Base-by-base conservation (phyloP, 306 rosid genomes). In the Dryas drummondii region DNA sequence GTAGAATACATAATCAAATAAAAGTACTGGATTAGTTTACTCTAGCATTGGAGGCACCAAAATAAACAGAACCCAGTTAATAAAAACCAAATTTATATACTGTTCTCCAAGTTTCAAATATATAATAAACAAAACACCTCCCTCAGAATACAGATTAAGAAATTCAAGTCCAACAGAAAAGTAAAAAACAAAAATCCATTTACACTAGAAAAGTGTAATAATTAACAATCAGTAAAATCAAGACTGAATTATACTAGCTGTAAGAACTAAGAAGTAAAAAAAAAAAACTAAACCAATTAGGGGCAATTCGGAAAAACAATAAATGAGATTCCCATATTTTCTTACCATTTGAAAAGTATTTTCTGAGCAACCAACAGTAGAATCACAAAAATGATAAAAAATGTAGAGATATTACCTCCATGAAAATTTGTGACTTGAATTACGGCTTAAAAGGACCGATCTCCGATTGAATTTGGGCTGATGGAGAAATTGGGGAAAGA, bases 341-440 rank as follows among this genome's bases (percentile, higher is more conserved):
- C 32, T 11, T 5, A 12, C 8, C 16, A 40, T 9, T 22, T n/a
- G 48, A 48, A 71, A 26, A 6, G 16, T 49, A 0, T n/a, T 76
- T 15, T 32, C 53, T 4, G 45, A 12, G 11, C 4, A 58, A 65
- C 59, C 61, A 73, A 61, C 60, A 52, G 61, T 6, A 58, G 6
- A 70, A 37, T 47, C 41, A 48, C 56, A 10, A 3, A 68, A 10
- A 41, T 50, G 51, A 47, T 8, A 4, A 37, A 19, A 47, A 17
- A 13, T 3, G 4, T 14, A 54, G 26, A 54, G 27, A 62, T 10
- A 13, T 26, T 75, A 66, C 85, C 85, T 84, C 85, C 88, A 78
- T 81, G 49, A 55, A 48, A 32, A 65, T 14, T 15, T 15, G 48
- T 6, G 19, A 15, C 44, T 59, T 15, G 32, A 15, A 7, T 53